phyloP scores from a whole-genome alignment of 345 rosid genomes.

The Pugionium cornutum region DNA sequence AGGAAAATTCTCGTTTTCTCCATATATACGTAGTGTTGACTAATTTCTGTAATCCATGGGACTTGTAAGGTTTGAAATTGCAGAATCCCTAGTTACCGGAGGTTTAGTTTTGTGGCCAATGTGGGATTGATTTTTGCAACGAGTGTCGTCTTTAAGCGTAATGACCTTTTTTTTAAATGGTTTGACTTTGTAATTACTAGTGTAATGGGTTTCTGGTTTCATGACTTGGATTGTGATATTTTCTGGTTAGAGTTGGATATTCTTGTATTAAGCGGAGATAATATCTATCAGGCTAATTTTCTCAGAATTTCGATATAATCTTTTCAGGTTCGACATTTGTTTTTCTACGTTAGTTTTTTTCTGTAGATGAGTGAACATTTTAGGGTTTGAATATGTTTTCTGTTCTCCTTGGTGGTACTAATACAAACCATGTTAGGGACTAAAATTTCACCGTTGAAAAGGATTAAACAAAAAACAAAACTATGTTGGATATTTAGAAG shows the following conservation, averaged over 20 bases:
- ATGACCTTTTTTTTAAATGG: background rate
- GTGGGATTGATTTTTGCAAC: constrained; percentile 13
- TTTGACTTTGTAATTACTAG: constrained; percentile 6
- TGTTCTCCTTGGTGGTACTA: background rate
- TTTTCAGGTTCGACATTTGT: background rate
- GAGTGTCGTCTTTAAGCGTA: constrained; percentile 1
- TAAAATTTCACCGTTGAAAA: background rate
- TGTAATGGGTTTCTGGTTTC: constrained; percentile 13
- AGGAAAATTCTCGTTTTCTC: background rate
- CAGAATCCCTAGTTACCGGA: constrained; percentile 2
- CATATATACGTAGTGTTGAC: constrained; percentile 2
- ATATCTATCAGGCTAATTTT: background rate
- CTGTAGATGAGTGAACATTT: background rate
- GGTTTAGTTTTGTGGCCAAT: background rate
- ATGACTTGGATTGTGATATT: constrained; percentile 7
- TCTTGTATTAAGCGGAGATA: background rate
- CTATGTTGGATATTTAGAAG: background rate
- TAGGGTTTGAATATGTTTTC: background rate
- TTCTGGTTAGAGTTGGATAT: constrained; percentile 2
- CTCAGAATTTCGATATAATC: background rate
- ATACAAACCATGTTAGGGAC: background rate
- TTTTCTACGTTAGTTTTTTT: background rate
- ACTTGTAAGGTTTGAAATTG: background rate
- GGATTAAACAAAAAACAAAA: background rate
- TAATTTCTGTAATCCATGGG: background rate